These are phyloP conservation scores for Lactarius pseudohatsudake DNA, from an alignment of 768 basidiomycete species.

Conservation along the genomic window DNA sequence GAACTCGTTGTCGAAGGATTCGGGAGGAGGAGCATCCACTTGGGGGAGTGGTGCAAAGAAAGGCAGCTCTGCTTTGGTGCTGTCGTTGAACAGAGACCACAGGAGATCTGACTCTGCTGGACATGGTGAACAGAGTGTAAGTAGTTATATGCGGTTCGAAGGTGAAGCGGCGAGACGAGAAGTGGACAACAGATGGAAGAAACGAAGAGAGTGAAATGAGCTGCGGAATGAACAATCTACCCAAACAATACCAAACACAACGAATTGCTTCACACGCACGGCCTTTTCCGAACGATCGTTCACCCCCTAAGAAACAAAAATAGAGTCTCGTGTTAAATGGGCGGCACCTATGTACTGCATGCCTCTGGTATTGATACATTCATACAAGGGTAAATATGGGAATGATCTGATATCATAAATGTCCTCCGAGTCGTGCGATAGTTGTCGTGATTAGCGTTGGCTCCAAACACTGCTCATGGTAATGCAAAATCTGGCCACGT, in stretches of 20 bases:
- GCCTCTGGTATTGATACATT: slow-evolving; percentile 22
- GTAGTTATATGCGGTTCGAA: slow-evolving; percentile 6
- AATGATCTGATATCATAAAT: slow-evolving; percentile 18
- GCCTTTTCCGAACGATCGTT: slow-evolving; percentile 3
- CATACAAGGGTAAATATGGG: slow-evolving; percentile 22
- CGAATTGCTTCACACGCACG: neutral
- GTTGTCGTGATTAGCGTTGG: slow-evolving; percentile 9
- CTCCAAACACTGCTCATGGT: slow-evolving; percentile 17
- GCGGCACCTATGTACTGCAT: neutral
- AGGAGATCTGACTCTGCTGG: slow-evolving; percentile 6
- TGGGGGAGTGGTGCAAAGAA: slow-evolving; percentile 42
- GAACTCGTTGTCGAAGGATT: slow-evolving; percentile 82
- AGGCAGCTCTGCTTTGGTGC: slow-evolving; percentile 16
- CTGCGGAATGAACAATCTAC: slow-evolving; percentile 22
- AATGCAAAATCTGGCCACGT: neutral
- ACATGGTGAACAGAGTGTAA: slow-evolving; percentile 1
- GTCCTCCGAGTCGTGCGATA: slow-evolving; percentile 15
- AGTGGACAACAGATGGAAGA: slow-evolving; percentile 6
- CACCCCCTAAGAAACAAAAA: slow-evolving; percentile 1
- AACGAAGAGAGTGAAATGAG: slow-evolving; percentile 17
- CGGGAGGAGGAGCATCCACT: slow-evolving; percentile 74
- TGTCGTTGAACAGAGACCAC: slow-evolving; percentile 13
- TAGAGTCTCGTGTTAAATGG: neutral
- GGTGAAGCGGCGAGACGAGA: slow-evolving; percentile 1
- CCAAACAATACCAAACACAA: slow-evolving; percentile 7